phyloP scores from a whole-genome alignment of 129 eudicot species.

The Calendula officinalis region DNA sequence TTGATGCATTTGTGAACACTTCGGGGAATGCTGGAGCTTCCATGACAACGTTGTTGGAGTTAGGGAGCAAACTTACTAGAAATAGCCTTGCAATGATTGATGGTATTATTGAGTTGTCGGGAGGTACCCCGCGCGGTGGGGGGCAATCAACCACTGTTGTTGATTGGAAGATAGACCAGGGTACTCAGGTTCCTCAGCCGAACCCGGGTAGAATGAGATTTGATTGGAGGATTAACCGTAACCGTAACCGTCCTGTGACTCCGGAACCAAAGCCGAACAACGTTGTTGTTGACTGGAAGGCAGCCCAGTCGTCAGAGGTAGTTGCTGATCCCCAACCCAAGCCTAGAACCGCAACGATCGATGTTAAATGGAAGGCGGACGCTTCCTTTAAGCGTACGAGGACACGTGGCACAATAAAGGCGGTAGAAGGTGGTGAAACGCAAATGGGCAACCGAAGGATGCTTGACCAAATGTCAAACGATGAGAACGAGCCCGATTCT shows the following conservation, averaged over 20 bases:
- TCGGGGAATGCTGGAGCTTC: slow-evolving; percentile 31
- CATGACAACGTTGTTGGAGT: slow-evolving; percentile 40
- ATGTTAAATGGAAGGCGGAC: slow-evolving; percentile 16
- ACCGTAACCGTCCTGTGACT: background rate
- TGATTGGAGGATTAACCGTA: slow-evolving; percentile 15
- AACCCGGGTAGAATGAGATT: background rate
- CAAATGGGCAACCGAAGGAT: slow-evolving; percentile 31
- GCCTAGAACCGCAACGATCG: background rate
- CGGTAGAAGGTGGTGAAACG: background rate
- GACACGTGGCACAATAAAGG: background rate
- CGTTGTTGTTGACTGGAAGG: slow-evolving; percentile 10
- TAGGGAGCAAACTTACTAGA: slow-evolving; percentile 35
- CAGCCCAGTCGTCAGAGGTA: background rate
- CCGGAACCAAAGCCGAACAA: slow-evolving; percentile 13
- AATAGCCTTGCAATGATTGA: slow-evolving; percentile 51
- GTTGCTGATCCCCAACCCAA: background rate
- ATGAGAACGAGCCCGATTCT: background rate
- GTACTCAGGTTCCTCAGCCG: background rate
- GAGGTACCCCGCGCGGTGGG: background rate
- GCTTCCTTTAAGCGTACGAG: background rate
- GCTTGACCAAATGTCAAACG: slow-evolving; percentile 24
- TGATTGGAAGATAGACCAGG: background rate
- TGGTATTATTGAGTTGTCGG: slow-evolving; percentile 27
- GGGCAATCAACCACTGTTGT: background rate
- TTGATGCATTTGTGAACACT: slow-evolving; percentile 47